Evolutionary conservation across 2,329 filamentous ascomycete genomes (phyloP), one percentile per base, ranked within the genome.

Genomic region (Pyricularia sp.): DNA sequence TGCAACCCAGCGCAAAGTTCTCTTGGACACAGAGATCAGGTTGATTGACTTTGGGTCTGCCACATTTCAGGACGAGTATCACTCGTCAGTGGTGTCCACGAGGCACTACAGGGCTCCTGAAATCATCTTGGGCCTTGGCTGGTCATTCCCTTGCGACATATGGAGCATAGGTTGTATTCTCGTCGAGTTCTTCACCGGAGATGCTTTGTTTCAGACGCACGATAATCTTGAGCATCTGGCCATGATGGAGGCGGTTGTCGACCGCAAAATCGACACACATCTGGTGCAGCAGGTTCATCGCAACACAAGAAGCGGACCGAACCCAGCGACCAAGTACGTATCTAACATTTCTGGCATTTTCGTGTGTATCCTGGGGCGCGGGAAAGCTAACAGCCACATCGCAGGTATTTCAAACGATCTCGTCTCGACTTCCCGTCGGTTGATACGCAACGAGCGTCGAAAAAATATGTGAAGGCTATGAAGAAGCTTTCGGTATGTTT

Each of bases 211-310:
- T 73, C 87, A 89, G 72, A 89, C 87, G 1, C 87, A 89, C 69
- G 87, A 89, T 69, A 89, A 89, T 67, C 78, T 89, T 28, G 87
- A 89, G 73, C 87, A 89, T 71, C 75, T 89, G 63, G 87, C 87
- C n/a, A 89, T 89, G 87, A 89, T 89, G 86, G 86, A 88, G 70
- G 84, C 83, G 40, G 86, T 89, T 8, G 84, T 85, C 64, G 84
- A 84, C 63, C 75, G 76, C 26, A 78, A 81, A 62, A 83, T 89
- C 63, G 86, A 88, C 67, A 75, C 75, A 0, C 78, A 82, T 67
- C 79, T 89, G 6, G 82, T 89, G 19, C 78, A 82, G 66, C 74
- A 79, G 66, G 82, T 85, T 44, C 82, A 82, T 66, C 81, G 83
- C 70, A 83, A 84, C 75, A 81, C 81, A 1, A 77, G 85, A 65